Conservation (phyloP, 2,329 filamentous ascomycete genomes). For the Teratosphaeria zuluensis region DNA sequence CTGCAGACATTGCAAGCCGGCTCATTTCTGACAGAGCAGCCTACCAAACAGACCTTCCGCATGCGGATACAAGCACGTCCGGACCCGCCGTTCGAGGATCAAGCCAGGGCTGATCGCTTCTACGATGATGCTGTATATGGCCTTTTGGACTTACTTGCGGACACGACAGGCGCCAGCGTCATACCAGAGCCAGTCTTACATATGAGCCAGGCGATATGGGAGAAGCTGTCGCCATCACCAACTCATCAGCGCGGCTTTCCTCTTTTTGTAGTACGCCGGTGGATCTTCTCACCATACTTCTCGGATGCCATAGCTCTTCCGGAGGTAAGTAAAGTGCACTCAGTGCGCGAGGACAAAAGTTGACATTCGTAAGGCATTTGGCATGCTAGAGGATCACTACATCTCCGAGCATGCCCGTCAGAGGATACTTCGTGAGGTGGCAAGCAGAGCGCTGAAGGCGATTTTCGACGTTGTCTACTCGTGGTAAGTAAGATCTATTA, state of each 20-base stretch:
- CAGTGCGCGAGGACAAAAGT: not conserved
- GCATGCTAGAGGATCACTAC: constrained; percentile 74
- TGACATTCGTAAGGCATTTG: constrained; percentile 40
- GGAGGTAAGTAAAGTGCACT: constrained; percentile 49
- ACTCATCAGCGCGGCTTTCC: constrained; percentile 61
- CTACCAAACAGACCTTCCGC: constrained; percentile 62
- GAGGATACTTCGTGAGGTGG: constrained; percentile 63
- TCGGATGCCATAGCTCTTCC: constrained; percentile 77
- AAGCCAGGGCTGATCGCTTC: constrained; percentile 76
- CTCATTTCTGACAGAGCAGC: constrained; percentile 77
- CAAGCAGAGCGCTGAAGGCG: constrained; percentile 66
- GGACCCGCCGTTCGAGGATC: constrained; percentile 63
- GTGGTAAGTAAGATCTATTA: constrained; percentile 44
- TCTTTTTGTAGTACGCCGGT: constrained; percentile 78
- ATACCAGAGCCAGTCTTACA: constrained; percentile 79
- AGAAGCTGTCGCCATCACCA: constrained; percentile 54
- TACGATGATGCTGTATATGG: constrained; percentile 72
- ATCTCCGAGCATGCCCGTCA: constrained; percentile 85
- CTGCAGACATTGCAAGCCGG: constrained; percentile 93
- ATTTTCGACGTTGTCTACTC: constrained; percentile 65
- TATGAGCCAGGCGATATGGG: constrained; percentile 73
- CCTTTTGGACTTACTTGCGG: constrained; percentile 77
- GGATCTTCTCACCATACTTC: constrained; percentile 84
- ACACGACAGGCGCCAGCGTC: constrained; percentile 64
- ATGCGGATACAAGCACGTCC: constrained; percentile 61